Base-by-base conservation (phyloP, 2,329 filamentous ascomycete genomes). In the Hypoxylon sp. region DNA sequence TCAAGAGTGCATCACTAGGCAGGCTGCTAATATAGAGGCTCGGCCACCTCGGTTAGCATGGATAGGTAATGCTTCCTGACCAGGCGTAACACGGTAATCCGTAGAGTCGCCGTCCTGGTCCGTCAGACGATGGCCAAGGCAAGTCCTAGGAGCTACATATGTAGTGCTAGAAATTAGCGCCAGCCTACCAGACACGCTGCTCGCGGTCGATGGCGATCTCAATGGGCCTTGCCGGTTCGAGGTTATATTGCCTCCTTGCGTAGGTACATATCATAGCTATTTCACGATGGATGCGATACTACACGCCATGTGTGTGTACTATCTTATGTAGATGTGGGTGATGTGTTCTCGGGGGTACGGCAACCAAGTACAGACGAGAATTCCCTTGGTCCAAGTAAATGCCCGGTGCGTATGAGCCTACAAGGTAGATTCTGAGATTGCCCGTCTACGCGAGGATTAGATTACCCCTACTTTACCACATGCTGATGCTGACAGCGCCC, bases 1-100 rank as follows among this genome's bases (percentile, higher is more conserved):
- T 18, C 48, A 17, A 55, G 31, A 48, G 35, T n/a, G n/a, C 37
- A 49, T 43, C 48, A 33, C 31, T 45, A 43, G 43, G 49, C 53
- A 35, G 24, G 31, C 31, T 35, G 31, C 31, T 18, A 31, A 15
- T 15, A 10, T 23, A 48, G 46, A 52, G 58, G 48, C 48, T 61
- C 51, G 51, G 58, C 45, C 49, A 48, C 55, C 53, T 64, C 61
- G 58, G 57, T 27, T 51, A 53, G 47, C 29, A 35, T 58, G 47
- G 54, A 60, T 52, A 53, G 40, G n/a, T n/a, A n/a, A n/a, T 38
- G 29, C 26, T 60, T 52, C 42, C 31, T 46, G 43, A 48, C 38
- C 47, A 55, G 29, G 48, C 45, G 21, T 42, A n/a, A 8, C 31
- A 35, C 10, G n/a, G n/a, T n/a, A n/a, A n/a, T n/a, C n/a, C 10